Evolutionary conservation across 441 rosid genomes (phyloP).

Genomic region (Populus hybrid): DNA sequence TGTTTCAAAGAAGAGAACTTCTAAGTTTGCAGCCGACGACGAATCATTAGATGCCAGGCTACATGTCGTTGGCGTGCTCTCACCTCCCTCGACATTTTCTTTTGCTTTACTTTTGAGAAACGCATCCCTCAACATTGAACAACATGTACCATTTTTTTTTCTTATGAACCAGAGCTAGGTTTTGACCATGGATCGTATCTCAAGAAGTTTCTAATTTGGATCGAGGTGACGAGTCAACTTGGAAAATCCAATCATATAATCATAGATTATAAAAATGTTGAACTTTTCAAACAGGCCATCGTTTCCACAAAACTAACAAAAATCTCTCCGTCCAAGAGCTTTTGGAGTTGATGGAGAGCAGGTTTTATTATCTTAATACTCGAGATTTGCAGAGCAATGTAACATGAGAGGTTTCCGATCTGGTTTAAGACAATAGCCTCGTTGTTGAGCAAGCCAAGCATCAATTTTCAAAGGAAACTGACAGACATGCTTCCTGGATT

Average conservation of each 20-base stretch:
- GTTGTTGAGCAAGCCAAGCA: slow-evolving; percentile 10
- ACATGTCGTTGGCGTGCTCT: too few species aligned
- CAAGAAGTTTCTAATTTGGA: slow-evolving; percentile 20
- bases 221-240: neutral
- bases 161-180: neutral
- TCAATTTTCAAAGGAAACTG: slow-evolving; percentile 12
- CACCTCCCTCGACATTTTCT: too few species aligned
- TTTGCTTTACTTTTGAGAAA: too few species aligned
- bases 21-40: too few species aligned
- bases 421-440: neutral
- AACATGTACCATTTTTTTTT: neutral
- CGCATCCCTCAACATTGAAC: neutral
- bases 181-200: neutral
- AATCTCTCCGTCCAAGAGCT: neutral
- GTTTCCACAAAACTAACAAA: neutral
- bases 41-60: too few species aligned
- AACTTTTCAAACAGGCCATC: neutral
- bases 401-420: neutral
- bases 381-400: neutral
- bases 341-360: neutral
- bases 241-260: neutral
- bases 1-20: too few species aligned
- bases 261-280: neutral
- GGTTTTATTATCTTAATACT: neutral
- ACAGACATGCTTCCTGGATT: slow-evolving; percentile 26